Percentiles rank a stretch among this genome's conserved stretches.
These are phyloP conservation scores for Geotrichum siamense DNA, from an alignment of 1,139 yeast species.

Conservation along the genomic window DNA sequence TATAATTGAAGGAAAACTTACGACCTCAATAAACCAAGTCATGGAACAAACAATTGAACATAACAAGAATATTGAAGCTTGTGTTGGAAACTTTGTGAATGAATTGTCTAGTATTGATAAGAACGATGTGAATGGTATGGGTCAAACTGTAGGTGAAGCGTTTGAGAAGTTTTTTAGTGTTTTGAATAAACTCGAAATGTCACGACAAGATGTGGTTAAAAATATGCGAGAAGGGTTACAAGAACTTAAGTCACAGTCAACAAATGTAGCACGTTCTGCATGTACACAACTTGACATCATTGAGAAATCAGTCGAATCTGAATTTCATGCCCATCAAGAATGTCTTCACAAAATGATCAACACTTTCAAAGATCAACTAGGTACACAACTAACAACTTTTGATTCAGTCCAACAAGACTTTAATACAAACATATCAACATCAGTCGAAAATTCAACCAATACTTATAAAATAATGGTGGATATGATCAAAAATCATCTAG, in stretches of 20 bases:
- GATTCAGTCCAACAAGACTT: not conserved
- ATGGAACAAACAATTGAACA: not conserved
- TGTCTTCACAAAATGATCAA: not conserved
- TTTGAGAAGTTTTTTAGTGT: not conserved
- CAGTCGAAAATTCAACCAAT: not conserved
- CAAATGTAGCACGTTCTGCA: not conserved
- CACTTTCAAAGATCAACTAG: not conserved
- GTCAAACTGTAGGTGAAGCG: not conserved
- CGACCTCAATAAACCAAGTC: not conserved
- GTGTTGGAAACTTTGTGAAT: not conserved
- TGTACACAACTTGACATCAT: constrained; percentile 2
- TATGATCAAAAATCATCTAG: not conserved
- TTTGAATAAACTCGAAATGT: constrained; percentile 1
- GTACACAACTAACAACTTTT: not conserved
- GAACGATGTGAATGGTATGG: not conserved
- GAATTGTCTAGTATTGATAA: not conserved
- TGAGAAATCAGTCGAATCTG: constrained; percentile 3
- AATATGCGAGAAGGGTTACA: constrained; percentile 10
- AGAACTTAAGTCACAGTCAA: constrained; percentile 4
- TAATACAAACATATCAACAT: not conserved
- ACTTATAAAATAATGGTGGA: not conserved
- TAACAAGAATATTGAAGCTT: not conserved
- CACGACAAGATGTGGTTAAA: constrained; percentile 5
- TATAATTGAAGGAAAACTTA: not conserved
- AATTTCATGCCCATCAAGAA: not conserved